Conservation (phyloP, 2,329 filamentous ascomycete genomes). For the Aspergillus tubingensis region DNA sequence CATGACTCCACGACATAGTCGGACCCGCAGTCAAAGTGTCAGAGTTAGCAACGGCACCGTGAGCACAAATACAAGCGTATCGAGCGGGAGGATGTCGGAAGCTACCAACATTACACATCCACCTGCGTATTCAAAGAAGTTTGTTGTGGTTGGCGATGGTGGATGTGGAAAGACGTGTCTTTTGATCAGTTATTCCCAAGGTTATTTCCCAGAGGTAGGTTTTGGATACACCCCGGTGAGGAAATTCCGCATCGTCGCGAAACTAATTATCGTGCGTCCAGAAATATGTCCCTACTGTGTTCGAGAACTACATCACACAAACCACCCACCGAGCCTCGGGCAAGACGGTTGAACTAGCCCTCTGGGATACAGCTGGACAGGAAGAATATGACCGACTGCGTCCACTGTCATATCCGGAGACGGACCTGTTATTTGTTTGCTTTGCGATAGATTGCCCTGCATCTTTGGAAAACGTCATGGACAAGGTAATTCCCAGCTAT, state of each 20-base stretch:
- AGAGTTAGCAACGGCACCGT: slow-evolving; percentile 87
- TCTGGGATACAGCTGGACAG: slow-evolving; percentile 98
- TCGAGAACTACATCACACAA: slow-evolving; percentile 99
- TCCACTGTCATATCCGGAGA: slow-evolving; percentile 96
- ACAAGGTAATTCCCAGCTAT: slow-evolving; percentile 70
- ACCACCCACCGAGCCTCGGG: slow-evolving; percentile 83
- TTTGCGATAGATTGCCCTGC: slow-evolving; percentile 99
- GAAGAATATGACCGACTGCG: slow-evolving; percentile 97
- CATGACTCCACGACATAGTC: slow-evolving; percentile 47
- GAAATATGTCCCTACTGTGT: slow-evolving; percentile 99
- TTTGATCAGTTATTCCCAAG: slow-evolving; percentile 97
- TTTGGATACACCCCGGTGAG: not conserved
- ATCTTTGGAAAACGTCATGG: slow-evolving; percentile 95
- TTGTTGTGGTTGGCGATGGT: slow-evolving; percentile 96
- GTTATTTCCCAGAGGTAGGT: slow-evolving; percentile 95
- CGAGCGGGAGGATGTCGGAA: slow-evolving; percentile 71
- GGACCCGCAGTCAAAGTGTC: slow-evolving; percentile 56
- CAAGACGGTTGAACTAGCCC: slow-evolving; percentile 92
- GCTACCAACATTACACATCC: slow-evolving; percentile 86
- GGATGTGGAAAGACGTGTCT: slow-evolving; percentile 98
- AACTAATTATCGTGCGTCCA: slow-evolving; percentile 42
- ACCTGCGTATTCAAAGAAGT: slow-evolving; percentile 96
- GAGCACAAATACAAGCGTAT: slow-evolving; percentile 78
- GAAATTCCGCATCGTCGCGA: not conserved
- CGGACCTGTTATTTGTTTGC: slow-evolving; percentile 96